These are phyloP conservation scores for Ochromonas danica DNA, from an alignment of 108 stramenopile genomes.

Conservation along the genomic window DNA sequence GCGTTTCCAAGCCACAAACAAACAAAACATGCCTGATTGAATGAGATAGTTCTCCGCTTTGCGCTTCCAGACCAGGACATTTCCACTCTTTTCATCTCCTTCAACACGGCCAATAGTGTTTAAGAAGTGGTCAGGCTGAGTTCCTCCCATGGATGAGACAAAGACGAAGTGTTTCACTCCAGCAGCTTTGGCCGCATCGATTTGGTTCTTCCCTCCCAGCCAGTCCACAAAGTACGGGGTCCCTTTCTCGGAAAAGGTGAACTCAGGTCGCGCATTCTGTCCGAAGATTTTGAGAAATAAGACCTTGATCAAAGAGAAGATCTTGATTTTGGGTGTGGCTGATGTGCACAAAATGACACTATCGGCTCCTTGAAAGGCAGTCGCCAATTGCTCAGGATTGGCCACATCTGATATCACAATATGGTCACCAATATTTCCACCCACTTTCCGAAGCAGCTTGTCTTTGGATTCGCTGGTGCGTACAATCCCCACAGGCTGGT, in stretches of 20 bases:
- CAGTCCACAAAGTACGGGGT: not conserved
- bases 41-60: conserved; percentile 70
- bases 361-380: conserved; percentile 61
- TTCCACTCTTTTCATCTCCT: conserved; percentile 66
- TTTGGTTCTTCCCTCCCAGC: conserved; percentile 69
- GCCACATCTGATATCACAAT: conserved; percentile 65
- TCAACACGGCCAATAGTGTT: conserved; percentile 69
- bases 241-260: not conserved
- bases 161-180: conserved; percentile 73
- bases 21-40: too few species aligned
- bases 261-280: not conserved
- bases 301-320: not conserved
- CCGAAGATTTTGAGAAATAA: not conserved
- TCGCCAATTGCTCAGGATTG: conserved; percentile 50
- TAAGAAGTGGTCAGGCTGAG: conserved; percentile 77
- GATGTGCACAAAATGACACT: conserved; percentile 73
- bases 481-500: conserved; percentile 56
- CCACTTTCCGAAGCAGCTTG: conserved; percentile 24
- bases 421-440: conserved; percentile 39
- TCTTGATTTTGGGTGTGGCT: conserved; percentile 64
- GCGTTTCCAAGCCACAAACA: too few species aligned
- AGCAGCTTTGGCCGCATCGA: conserved; percentile 75
- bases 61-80: conserved; percentile 77
- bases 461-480: conserved; percentile 44
- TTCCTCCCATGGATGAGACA: conserved; percentile 72